Evolutionary conservation across 2,329 filamentous ascomycete genomes (phyloP), one percentile per base, ranked within the genome.

Genomic region (Rutstroemia sp.): DNA sequence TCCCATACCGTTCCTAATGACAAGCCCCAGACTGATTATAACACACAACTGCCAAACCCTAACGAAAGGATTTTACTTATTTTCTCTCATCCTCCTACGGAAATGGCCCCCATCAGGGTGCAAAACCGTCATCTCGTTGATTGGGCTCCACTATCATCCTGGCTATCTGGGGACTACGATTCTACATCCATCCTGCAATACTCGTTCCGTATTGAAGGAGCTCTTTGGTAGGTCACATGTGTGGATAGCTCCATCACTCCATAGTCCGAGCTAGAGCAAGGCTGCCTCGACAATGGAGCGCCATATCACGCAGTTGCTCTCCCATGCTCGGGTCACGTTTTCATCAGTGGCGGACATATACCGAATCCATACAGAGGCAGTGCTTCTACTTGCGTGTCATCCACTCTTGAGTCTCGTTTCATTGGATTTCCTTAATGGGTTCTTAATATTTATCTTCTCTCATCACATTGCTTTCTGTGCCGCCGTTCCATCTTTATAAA

Each of bases 341-440:
- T 40, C 60, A 58, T 40, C 60, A 58, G 57, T 58, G 59, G 56
- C 60, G 60, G 60, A 58, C 57, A 58, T 55, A 48, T 47, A 47
- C 30, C 58, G 61, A 61, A 62, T 60, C 58, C 52, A 23, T 60
- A 61, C 62, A 44, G 63, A 63, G 64, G 65, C 64, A 58, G 62
- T 67, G 65, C 63, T 55, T 58, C 58, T 57, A 54, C 58, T 48
- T 51, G 50, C 19, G 45, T 51, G 51, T 42, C 56, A 50, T 45
- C 39, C 53, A 55, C 38, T 36, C 46, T 51, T 38, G 19, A 44
- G 14, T 56, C 38, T 23, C 4, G 10, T 44, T 36, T 25, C 46
- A 44, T 21, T 14, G 10, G 25, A n/a, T 1, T 25, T 25, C 51
- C 25, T 51, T 55, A 55, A 27, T 40, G 4, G 17, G 16, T 51